Evolutionary conservation across 2,329 filamentous ascomycete genomes (phyloP), one percentile per base, ranked within the genome.

Genomic region (Ophiocordyceps sinensis): DNA sequence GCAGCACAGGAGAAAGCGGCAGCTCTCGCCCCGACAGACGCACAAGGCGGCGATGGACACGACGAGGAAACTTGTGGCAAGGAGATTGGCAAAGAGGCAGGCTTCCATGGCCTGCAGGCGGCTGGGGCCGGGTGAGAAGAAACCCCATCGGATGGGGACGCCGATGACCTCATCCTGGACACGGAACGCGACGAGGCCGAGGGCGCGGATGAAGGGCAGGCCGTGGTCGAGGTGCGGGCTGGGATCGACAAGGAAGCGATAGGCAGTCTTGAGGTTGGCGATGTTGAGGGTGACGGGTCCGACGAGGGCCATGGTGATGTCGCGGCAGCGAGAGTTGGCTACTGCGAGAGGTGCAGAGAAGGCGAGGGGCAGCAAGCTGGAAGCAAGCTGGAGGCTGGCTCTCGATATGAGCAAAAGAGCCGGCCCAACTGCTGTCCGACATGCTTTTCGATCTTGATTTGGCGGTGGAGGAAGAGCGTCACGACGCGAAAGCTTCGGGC

Each of bases 61-160:
- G 8, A 39, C 19, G 30, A 23, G 19, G 14, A 9, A 3, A 13
- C 26, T 7, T 13, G 29, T 39, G 7, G 38, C 19, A 2, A 39
- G 14, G 11, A 39, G 29, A n/a, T 23, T 39, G 13, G 38, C 38
- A 23, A 39, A 34, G 8, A 39, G 38, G 23, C 38, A 34, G 13
- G 29, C 38, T 13, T 39, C 38, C 29, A 39, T 34, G 17, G 38
- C 38, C 19, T 39, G 38, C 38, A 39, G 21, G 21, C 38, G 38
- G 29, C 38, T 34, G 29, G 38, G 38, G 2, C 38, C 38, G 17
- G 38, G 38, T 17, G 38, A 39, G 30, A 34, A 39, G 29, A 39
- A 39, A 9, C 38, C 38, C 38, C 38, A 39, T 12, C 30, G 38
- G 13, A 15, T 29, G 19, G 38, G 38, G 19, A 39, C 21, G 30